Conservation (phyloP, 2,329 filamentous ascomycete genomes). For the Tolypocladium amazonense region DNA sequence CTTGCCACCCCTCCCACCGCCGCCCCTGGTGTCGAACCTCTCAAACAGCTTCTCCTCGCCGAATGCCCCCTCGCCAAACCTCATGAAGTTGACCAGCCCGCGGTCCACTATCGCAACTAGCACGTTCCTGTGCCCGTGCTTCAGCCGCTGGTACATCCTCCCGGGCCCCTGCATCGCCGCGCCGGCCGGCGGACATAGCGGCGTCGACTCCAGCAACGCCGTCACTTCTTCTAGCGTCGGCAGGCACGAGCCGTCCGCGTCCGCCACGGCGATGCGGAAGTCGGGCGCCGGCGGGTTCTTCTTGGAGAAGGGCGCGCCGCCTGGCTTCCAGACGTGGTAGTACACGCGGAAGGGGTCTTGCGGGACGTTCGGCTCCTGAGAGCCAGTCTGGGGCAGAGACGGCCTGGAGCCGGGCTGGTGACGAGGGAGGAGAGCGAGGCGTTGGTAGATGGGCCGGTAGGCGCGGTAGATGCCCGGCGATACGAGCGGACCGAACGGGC, state of each 20-base stretch:
- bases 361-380: constrained; percentile 6
- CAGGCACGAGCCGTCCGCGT: constrained; percentile 59
- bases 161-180: constrained; percentile 26
- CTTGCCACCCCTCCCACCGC: constrained; percentile 27
- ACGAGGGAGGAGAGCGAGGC: constrained; percentile 61
- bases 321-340: constrained; percentile 70
- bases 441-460: constrained; percentile 62
- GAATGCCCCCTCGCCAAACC: constrained; percentile 72
- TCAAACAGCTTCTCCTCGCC: constrained; percentile 63
- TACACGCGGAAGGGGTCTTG: constrained; percentile 58
- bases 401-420: constrained; percentile 43
- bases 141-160: constrained; percentile 64
- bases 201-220: constrained; percentile 61
- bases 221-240: constrained; percentile 65
- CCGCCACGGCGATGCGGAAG: constrained; percentile 74
- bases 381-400: constrained; percentile 4
- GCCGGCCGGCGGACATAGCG: constrained; percentile 48
- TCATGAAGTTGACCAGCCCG: constrained; percentile 79
- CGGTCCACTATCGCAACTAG: constrained; percentile 82
- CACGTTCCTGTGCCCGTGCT: constrained; percentile 75
- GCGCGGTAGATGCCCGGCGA: constrained; percentile 54
- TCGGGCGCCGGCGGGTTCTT: constrained; percentile 68
- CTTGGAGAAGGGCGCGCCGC: constrained; percentile 59
- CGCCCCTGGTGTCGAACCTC: constrained; percentile 33
- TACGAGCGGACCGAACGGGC: constrained; percentile 45